A percentile compares a stretch with the other conserved stretches of the same genome.
These are phyloP conservation scores for Corylus avellana DNA, from an alignment of 306 rosid genomes.

Conservation along the genomic window DNA sequence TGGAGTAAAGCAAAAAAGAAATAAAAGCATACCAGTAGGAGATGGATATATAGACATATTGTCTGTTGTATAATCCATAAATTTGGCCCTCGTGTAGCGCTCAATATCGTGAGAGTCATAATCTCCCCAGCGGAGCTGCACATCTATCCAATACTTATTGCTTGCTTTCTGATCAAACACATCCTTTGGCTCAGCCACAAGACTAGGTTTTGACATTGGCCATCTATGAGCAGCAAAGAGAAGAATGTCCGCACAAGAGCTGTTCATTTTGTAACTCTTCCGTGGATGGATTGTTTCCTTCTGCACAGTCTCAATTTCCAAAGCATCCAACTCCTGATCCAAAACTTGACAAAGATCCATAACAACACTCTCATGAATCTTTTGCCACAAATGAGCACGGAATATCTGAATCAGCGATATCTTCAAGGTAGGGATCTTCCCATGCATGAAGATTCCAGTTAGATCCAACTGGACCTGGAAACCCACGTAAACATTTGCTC, in stretches of 20 bases:
- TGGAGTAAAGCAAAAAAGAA: background rate
- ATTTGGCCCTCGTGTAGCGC: constrained; percentile 97
- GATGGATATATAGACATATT: constrained; percentile 99
- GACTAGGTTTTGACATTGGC: constrained; percentile 99
- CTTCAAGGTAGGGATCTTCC: constrained; percentile 97
- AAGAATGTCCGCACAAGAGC: constrained; percentile 96
- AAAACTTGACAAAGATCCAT: constrained; percentile 99
- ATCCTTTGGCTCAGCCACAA: constrained; percentile 97
- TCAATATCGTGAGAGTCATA: constrained; percentile 98
- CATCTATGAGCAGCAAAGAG: constrained; percentile 99
- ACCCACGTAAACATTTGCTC: constrained; percentile 98
- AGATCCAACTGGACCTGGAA: constrained; percentile 99
- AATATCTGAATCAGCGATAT: constrained; percentile 95
- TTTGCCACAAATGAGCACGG: constrained; percentile 99
- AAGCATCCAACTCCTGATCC: constrained; percentile 98
- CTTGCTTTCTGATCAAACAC: constrained; percentile 98
- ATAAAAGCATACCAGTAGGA: constrained; percentile 66
- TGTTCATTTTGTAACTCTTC: constrained; percentile 99
- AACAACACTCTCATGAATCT: constrained; percentile 99
- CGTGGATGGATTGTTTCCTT: constrained; percentile 98
- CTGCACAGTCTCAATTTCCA: constrained; percentile 98
- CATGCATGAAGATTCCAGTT: constrained; percentile 99
- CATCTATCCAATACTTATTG: constrained; percentile 98
- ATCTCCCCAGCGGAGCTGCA: constrained; percentile 99
- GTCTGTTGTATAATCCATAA: constrained; percentile 98